Evolutionary conservation across 306 rosid species (phyloP), one percentile per base, ranked within the genome.

Genomic region (Senna tora): DNA sequence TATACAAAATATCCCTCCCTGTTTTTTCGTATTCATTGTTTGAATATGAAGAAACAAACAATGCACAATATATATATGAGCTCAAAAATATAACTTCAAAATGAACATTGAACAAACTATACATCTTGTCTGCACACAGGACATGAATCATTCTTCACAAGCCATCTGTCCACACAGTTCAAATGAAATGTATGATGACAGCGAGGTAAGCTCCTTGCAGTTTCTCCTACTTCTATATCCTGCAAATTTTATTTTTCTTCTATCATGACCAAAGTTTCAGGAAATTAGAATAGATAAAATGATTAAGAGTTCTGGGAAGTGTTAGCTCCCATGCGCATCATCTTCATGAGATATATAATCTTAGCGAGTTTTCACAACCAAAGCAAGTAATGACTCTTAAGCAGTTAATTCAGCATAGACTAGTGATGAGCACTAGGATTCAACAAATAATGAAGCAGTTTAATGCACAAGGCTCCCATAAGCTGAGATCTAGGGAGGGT

Each of bases 111-210:
- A 42, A 6, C 68, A 49, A 54, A 52, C 78, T 75, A 80, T 57
- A 87, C 88, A 33, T 72, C 58, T 72, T 82, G 92, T 77, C 97
- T 82, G 83, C 97, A 91, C 15, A 88, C 65, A 16, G 96, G 97
- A 72, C 97, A 91, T 0, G 92, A 85, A 73, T 82, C 86, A 71
- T 91, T 91, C 76, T 83, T 77, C 62, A 75, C 53, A 66, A 91
- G 95, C 95, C 97, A 91, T 71, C 75, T 85, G 81, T 91, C 95
- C 65, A 88, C 97, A 59, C 97, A 88, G 32, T 39, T 74, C 88
- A 88, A 82, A 79, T 88, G 97, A 78, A 91, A 91, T 17, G 86
- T 80, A 69, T 91, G 97, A 17, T 50, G 74, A 58, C 95, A 88
- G 20, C 45, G 71, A 6, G 95, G 95, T 68, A 88, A 80, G 76